These are phyloP conservation scores for Phaeophleospora eucalypticola DNA, from an alignment of 2,329 filamentous ascomycete species.

Conservation along the genomic window DNA sequence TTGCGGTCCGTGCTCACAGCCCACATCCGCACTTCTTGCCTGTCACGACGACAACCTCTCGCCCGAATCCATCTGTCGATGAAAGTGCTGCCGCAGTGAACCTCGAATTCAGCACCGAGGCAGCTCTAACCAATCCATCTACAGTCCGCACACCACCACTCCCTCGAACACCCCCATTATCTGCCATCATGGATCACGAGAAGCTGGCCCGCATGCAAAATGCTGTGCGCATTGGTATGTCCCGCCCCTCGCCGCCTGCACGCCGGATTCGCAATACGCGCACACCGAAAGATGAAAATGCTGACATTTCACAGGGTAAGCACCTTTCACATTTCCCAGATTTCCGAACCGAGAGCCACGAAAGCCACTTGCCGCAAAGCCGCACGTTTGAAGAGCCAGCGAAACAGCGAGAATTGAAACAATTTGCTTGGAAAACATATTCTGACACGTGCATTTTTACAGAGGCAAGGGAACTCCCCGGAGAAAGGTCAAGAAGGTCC, in stretches of 20 bases:
- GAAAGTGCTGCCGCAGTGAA: slow-evolving; percentile 19
- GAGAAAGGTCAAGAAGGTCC: slow-evolving; percentile 97
- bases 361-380: not conserved
- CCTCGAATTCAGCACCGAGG: slow-evolving; percentile 16
- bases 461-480: slow-evolving; percentile 97
- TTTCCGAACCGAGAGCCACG: not conserved
- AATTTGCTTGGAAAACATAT: slow-evolving; percentile 2
- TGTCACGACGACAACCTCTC: not conserved
- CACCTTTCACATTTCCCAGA: not conserved
- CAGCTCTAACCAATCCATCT: slow-evolving; percentile 8
- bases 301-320: slow-evolving; percentile 35
- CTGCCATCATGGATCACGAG: slow-evolving; percentile 56
- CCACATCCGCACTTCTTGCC: not conserved
- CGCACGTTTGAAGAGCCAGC: not conserved
- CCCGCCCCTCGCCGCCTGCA: not conserved
- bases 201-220: slow-evolving; percentile 64
- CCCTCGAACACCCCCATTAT: slow-evolving; percentile 7
- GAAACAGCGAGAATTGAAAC: not conserved
- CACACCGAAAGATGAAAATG: slow-evolving; percentile 1
- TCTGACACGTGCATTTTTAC: slow-evolving; percentile 27
- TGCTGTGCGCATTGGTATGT: slow-evolving; percentile 67
- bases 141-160: slow-evolving; percentile 1
- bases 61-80: slow-evolving; percentile 18
- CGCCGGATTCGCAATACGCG: not conserved
- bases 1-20: not conserved